Percentiles rank a stretch among this genome's conserved stretches.
Evolutionary conservation across 164 flowering plant species (phyloP).

Genomic region (Stephania japonica): DNA sequence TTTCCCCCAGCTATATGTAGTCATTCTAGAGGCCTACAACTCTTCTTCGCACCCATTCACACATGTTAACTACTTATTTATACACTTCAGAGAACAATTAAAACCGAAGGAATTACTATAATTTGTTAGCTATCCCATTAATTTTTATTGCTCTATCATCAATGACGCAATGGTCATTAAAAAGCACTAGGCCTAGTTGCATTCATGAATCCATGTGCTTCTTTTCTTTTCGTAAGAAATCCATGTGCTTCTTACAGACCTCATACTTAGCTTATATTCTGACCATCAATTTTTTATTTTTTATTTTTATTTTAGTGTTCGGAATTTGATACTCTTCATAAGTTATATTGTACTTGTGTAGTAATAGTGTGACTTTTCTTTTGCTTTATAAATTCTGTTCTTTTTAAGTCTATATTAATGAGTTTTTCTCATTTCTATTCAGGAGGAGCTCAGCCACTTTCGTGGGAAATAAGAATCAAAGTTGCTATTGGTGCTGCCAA

Average conservation of each 20-base stretch:
- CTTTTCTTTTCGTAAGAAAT: too few species aligned
- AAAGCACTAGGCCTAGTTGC: background rate
- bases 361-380: background rate
- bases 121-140: too few species aligned
- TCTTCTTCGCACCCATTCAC: too few species aligned
- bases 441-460: conserved; percentile 81
- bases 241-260: too few species aligned
- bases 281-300: background rate
- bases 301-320: background rate
- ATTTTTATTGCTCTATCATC: background rate
- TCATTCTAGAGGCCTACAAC: too few species aligned
- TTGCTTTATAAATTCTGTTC: background rate
- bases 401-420: background rate
- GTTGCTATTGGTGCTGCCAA: conserved; percentile 86
- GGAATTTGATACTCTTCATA: background rate
- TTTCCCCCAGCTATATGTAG: too few species aligned
- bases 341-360: background rate
- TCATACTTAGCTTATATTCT: background rate
- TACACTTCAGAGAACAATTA: too few species aligned
- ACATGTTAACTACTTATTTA: too few species aligned
- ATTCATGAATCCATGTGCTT: too few species aligned
- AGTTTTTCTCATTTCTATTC: conserved; percentile 13
- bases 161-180: background rate
- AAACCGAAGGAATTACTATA: too few species aligned
- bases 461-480: conserved; percentile 83